Base-by-base conservation (phyloP, 352 stramenopile genomes). In the Globisporangium cylindrosporum region DNA sequence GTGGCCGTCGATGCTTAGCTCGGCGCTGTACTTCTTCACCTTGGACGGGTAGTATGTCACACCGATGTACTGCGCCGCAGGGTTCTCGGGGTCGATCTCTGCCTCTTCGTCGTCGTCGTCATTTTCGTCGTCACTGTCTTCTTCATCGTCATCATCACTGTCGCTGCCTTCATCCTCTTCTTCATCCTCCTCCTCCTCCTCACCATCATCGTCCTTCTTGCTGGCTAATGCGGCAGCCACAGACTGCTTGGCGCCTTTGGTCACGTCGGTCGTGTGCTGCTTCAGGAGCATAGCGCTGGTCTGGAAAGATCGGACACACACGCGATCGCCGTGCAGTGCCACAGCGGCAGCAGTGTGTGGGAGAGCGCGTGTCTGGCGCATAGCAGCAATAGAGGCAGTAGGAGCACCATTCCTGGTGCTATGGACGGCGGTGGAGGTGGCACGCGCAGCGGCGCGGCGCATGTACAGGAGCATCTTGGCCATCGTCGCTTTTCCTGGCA, bases 21-120 rank as follows among this genome's bases (percentile, higher is more conserved):
- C 84, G 0, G 88, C 86, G 70, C 79, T 91, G 74, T 91, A 93
- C 70, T 93, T 93, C 68, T 95, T 95, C 51, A 94, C 79, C n/a
- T 89, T 91, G 9, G 69, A 58, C 9, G 70, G 74, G 67, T 92
- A 76, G 71, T 85, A 94, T 14, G 77, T 76, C 14, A 95, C 82
- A 60, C 88, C 88, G 53, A 92, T 73, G 74, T 89, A 93, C 34
- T 86, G 63, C 9, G 73, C 72, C 54, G 74, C 64, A 24, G 74
- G 69, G 14, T 77, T 71, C 2, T 64, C 60, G 14, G 71, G 61
- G 59, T 86, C 76, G 15, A 72, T 76, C 25, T 73, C 74, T 0
- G 61, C 78, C 32, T 77, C 69, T 32, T 80, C 64, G 12, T 73
- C 76, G 0, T 76, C 72, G 0, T 78, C 72, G 1, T 73, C 68